Percentiles rank a stretch among this genome's conserved stretches.
Evolutionary conservation across 345 rosid genomes (phyloP).

Genomic region (Citrus medica): DNA sequence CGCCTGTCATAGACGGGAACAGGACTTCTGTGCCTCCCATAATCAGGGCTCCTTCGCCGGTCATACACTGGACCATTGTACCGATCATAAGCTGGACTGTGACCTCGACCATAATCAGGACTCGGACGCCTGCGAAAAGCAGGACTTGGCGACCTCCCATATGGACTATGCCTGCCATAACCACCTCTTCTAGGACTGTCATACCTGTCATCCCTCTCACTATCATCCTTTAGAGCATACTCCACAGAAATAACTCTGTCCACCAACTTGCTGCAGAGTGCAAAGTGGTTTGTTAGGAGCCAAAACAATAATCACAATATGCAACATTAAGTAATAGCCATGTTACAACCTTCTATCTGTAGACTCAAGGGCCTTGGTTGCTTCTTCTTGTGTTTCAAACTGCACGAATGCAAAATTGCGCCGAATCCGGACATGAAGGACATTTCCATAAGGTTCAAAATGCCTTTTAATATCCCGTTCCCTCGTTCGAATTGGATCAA

Average conservation of each 20-base stretch:
- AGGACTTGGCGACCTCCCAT: constrained; percentile 74
- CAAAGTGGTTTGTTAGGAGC: not conserved
- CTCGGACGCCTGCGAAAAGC: constrained; percentile 59
- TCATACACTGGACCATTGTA: constrained; percentile 61
- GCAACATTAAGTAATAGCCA: not conserved
- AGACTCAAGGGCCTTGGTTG: constrained; percentile 73
- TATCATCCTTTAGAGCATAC: constrained; percentile 81
- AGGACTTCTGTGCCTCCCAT: constrained; percentile 44
- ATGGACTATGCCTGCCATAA: constrained; percentile 34
- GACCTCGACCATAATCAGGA: constrained; percentile 75
- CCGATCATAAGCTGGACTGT: constrained; percentile 69
- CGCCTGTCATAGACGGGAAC: constrained; percentile 49
- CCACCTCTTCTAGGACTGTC: constrained; percentile 68
- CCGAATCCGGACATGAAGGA: constrained; percentile 64
- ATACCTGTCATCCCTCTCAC: constrained; percentile 57
- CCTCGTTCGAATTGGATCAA: constrained; percentile 69
- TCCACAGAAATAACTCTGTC: constrained; percentile 85
- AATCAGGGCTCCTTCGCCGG: constrained; percentile 41
- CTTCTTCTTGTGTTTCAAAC: constrained; percentile 78
- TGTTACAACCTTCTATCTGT: constrained; percentile 65
- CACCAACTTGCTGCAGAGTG: constrained; percentile 59
- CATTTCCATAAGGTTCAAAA: constrained; percentile 77
- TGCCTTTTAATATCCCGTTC: constrained; percentile 72
- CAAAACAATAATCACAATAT: not conserved
- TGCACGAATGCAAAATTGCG: constrained; percentile 84